A percentile compares a stretch with the other conserved stretches of the same genome.
These are phyloP conservation scores for Lizanozyma gosingica DNA, from an alignment of 1,139 yeast species.

Conservation along the genomic window DNA sequence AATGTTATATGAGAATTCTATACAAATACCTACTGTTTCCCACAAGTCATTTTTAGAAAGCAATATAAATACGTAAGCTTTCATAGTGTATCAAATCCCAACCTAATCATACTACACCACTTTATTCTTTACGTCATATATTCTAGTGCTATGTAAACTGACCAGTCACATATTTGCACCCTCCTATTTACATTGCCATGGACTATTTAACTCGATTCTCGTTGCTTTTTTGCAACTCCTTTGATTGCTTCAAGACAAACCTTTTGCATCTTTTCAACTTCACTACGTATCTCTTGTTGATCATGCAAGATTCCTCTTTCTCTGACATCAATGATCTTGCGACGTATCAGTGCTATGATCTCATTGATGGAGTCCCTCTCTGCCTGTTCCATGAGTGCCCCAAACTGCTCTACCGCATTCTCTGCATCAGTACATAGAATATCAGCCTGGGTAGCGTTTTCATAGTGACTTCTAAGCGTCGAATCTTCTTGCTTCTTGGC, in stretches of 20 bases:
- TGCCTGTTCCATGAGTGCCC: conserved; percentile 26
- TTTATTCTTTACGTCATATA: too few species aligned
- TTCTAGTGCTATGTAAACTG: too few species aligned
- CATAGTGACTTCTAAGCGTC: conserved; percentile 29
- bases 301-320: conserved; percentile 22
- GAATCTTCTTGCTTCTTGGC: conserved; percentile 34
- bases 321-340: conserved; percentile 40
- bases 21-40: too few species aligned
- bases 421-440: conserved; percentile 50
- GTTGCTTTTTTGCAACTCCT: conserved; percentile 41
- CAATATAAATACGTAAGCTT: too few species aligned
- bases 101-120: too few species aligned
- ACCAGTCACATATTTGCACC: too few species aligned
- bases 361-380: conserved; percentile 25
- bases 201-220: conserved; percentile 11
- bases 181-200: too few species aligned
- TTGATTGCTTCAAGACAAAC: conserved; percentile 43
- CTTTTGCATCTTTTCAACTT: conserved; percentile 43
- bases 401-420: conserved; percentile 38
- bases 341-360: conserved; percentile 26
- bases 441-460: conserved; percentile 46
- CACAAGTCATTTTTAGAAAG: too few species aligned
- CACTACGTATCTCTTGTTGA: conserved; percentile 29
- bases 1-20: too few species aligned
- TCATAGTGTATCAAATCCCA: too few species aligned